Base-by-base conservation (phyloP, 164 flowering plant genomes). In the Sedum album region DNA sequence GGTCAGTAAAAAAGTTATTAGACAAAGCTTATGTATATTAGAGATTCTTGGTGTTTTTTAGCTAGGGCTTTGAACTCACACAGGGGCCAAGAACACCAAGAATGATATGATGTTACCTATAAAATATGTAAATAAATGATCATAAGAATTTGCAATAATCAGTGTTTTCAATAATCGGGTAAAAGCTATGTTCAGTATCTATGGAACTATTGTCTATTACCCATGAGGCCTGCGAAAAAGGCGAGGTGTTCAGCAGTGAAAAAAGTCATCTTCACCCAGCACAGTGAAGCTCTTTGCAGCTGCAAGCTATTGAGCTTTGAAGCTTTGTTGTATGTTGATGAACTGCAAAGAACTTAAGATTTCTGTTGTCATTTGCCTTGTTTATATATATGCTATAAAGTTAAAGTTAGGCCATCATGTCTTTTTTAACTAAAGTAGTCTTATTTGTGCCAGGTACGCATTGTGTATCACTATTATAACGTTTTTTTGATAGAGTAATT, bases 51-150 rank as follows among this genome's bases (percentile, higher is more conserved):
- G 17, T 48, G 53, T 11, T 48, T 48, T 48, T 18, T 48, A 48
- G 21, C 53, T 48, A 15, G 23, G 20, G 53, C 1, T 48, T 20
- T 26, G 55, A 63, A 26, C 75, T 74, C 72, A 77, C 77, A 77
- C 53, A 14, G 80, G 80, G 1, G 80, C 68, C 60, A 74, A 70
- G 67, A 69, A 77, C 63, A 77, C 80, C 77, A 74, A 6, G 75
- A 77, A 77, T 17, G 80, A 74, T 10, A 77, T 71, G 20, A 77
- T 65, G 21, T 77, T 77, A 38, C 80, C 80, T 74, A 25, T 39
- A 48, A 49, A 18, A 42, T 39, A 39, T 39, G 13, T 14, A 39
- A 5, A 39, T 10, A 14, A 8, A 39, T 39, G 1, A 10, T 8
- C 5, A 48, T 15, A 48, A 48, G 1, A 15, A 39, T 39, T 39